phyloP scores from a whole-genome alignment of 2,329 filamentous ascomycete genomes.

The Coniella vitis region DNA sequence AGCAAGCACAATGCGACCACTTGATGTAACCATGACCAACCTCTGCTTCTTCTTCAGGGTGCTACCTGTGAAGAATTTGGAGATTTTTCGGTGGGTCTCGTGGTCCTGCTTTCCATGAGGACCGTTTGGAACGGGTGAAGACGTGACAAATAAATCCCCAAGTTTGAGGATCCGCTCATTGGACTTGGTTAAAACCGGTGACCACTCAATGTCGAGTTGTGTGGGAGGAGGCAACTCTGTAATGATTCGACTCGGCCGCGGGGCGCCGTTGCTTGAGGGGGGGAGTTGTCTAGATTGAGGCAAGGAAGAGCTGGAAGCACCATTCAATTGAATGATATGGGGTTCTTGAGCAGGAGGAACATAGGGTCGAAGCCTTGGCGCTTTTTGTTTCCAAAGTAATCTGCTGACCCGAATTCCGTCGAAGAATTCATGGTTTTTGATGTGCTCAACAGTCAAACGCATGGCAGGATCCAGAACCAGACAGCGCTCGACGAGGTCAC shows the following conservation, averaged over 20 bases:
- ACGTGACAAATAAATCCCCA: constrained; percentile 80
- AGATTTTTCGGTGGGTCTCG: constrained; percentile 78
- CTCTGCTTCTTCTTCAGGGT: constrained; percentile 89
- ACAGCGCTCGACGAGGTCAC: constrained; percentile 83
- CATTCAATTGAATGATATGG: constrained; percentile 66
- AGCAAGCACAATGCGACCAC: constrained; percentile 81
- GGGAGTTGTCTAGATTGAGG: constrained; percentile 27
- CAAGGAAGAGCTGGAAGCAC: constrained; percentile 27
- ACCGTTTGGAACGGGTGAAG: constrained; percentile 69
- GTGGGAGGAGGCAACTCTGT: constrained; percentile 95
- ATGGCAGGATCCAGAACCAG: constrained; percentile 81
- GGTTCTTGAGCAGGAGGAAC: constrained; percentile 70
- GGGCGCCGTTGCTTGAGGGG: constrained; percentile 35
- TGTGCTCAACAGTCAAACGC: constrained; percentile 86
- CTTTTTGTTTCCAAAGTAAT: constrained; percentile 80
- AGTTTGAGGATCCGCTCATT: constrained; percentile 94
- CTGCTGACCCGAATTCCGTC: constrained; percentile 80
- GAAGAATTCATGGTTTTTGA: constrained; percentile 95
- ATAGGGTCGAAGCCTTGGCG: constrained; percentile 80
- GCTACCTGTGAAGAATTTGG: constrained; percentile 86
- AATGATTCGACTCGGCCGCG: constrained; percentile 70
- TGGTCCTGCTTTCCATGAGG: constrained; percentile 62
- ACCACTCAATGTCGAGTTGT: constrained; percentile 97
- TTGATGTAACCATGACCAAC: constrained; percentile 90
- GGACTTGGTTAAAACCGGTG: constrained; percentile 79